Conservation (phyloP, 306 rosid species). For the Fragaria nilgerrensis region DNA sequence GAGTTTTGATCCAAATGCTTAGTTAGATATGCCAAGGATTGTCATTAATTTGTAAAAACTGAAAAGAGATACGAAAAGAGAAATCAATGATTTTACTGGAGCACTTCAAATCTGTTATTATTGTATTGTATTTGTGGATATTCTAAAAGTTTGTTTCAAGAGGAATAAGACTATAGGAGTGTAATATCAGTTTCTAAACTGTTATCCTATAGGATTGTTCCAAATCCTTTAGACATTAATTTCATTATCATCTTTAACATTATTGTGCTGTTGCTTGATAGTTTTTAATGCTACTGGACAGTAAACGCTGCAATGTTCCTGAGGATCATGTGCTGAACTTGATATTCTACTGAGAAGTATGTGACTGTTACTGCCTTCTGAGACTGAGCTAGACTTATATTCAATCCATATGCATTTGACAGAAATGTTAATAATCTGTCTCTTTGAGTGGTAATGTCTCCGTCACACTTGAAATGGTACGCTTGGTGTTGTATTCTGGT, state of each 20-base stretch:
- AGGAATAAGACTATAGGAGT: background rate
- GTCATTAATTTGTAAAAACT: too few relatives aligned
- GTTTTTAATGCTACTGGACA: background rate
- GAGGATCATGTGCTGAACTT: constrained; percentile 13
- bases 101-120: background rate
- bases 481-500: constrained; percentile 59
- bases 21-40: background rate
- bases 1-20: background rate
- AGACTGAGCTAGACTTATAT: constrained; percentile 26
- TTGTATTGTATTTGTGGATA: background rate
- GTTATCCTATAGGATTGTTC: background rate
- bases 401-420: constrained; percentile 30
- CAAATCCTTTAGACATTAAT: background rate
- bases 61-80: background rate
- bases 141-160: background rate
- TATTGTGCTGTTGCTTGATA: constrained; percentile 17
- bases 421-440: constrained; percentile 18
- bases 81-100: background rate
- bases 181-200: background rate
- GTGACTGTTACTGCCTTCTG: background rate
- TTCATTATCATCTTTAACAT: background rate
- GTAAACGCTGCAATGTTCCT: constrained; percentile 6
- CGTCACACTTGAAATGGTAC: constrained; percentile 42
- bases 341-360: constrained; percentile 6
- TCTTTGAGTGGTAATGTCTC: constrained; percentile 62